Evolutionary conservation across 75 land plant species (phyloP), one percentile per base, ranked within the genome.

Genomic region (Sequoia sempervirens): DNA sequence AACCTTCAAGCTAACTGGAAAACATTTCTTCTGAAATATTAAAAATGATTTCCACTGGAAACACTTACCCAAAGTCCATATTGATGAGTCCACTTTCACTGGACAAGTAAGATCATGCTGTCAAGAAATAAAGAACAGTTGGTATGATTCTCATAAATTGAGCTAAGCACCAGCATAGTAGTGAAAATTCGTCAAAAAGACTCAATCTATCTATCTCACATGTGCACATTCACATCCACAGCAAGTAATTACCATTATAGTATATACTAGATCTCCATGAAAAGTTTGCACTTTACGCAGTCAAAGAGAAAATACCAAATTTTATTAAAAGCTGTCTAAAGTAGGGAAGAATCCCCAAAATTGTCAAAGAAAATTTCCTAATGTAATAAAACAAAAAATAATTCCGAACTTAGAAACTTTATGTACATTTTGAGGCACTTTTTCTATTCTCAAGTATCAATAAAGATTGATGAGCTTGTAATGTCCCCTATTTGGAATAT

Each of bases 31-130:
- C 28, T 45, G 80, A 45, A 45, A 78, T 23, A 43, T 12, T 20
- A 78, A 23, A 45, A 43, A 26, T 43, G 13, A 12, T n/a, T 78
- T 78, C 30, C 12, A 13, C 52, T 20, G 28, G 20, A 76, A 76
- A 78, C 46, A 47, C 80, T 78, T 91, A 97, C 99, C 99, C 37
- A 97, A 81, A 14, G 99, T 97, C 99, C 99, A 97, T 88, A 95
- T 95, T 26, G 96, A 97, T n/a, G 90, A 89, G 89, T 97, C 99
- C 20, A 91, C 90, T 88, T 96, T 97, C 84, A 96, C 98, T 1
- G 96, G 93, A 47, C 81, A 86, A 38, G 86, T 86, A 38, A 97
- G 87, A 69, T 97, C 94, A 86, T 97, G 99, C 98, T 97, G 94
- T 32, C 66, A 85, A 17, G 38, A 41, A 18, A 83, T 53, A 45